Evolutionary conservation across 2,329 filamentous ascomycete species (phyloP).

Genomic region (Stemphylium lycopersici): DNA sequence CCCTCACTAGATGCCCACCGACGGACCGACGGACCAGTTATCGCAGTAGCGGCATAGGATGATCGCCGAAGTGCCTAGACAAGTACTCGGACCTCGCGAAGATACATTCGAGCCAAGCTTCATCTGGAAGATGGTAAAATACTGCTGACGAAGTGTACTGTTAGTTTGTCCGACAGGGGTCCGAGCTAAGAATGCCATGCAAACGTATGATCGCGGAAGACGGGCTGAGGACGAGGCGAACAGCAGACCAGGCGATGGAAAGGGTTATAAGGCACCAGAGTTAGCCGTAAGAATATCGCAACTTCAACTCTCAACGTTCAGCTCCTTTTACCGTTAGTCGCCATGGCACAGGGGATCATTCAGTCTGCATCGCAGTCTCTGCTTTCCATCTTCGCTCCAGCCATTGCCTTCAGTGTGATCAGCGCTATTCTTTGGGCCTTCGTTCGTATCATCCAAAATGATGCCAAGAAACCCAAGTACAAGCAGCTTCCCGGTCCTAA

Average conservation of each 20-base stretch:
- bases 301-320: background rate
- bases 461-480: constrained; percentile 1
- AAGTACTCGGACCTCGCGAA: background rate
- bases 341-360: background rate
- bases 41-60: background rate
- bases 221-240: background rate
- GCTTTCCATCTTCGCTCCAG: background rate
- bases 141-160: too few species aligned
- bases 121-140: background rate
- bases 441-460: background rate
- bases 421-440: constrained; percentile 2
- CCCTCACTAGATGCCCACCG: background rate
- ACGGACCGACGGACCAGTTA: background rate
- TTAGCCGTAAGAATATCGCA: background rate
- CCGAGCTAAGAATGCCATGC: background rate
- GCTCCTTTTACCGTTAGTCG: background rate
- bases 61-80: background rate
- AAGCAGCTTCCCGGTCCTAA: constrained; percentile 1
- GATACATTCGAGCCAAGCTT: background rate
- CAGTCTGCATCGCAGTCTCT: constrained; percentile 1
- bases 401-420: constrained; percentile 1
- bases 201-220: background rate
- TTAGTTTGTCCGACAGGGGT: background rate
- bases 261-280: background rate
- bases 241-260: background rate